Evolutionary conservation across 164 flowering plant species (phyloP), one percentile per base, ranked within the genome.

Genomic region (Taxillus chinensis): DNA sequence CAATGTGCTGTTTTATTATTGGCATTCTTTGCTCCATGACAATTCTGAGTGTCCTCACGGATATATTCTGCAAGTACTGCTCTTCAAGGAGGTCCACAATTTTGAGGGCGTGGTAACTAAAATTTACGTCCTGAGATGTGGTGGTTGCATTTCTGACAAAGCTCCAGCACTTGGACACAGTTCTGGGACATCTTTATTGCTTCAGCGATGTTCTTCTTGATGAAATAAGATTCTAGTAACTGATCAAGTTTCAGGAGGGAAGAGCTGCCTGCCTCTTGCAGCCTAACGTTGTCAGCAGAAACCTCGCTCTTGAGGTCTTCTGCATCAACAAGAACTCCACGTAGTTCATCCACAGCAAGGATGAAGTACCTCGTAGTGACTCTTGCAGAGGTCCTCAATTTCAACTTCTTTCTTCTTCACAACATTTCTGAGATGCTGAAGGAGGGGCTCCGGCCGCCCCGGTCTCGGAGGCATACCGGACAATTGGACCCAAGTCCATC

Each of bases 91-190:
- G 13, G 16, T 55, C 40, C 58, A 55, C 58, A 16, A 85, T 84
- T 70, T 82, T 89, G 62, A 92, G 61, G 5, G 96, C 95, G 63
- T 91, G 96, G 62, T 86, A 89, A 73, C 2, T 27, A 27, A 0
- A 87, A 87, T 59, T 70, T 84, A 52, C 86, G 84, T 65, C 85
- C 86, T 27, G 87, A 74, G 13, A 89, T 68, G 61, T 87, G 86
- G 16, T 56, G 65, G 70, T 92, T 92, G 64, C 91, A 89, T 73
- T 87, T 86, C 10, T 73, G 77, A 64, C 93, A 89, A 45, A 92
- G 86, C 42, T 85, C 85, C 70, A 85, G 64, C 54, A 83, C 82
- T 60, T 79, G 58, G 13, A 55, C 38, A 62, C 93, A 90, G 59
- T 49, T 65, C 71, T 72, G 82, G 0, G 89, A 80, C 88, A 83